phyloP scores from a whole-genome alignment of 805 yeast species.

The Barnettozyma californica region DNA sequence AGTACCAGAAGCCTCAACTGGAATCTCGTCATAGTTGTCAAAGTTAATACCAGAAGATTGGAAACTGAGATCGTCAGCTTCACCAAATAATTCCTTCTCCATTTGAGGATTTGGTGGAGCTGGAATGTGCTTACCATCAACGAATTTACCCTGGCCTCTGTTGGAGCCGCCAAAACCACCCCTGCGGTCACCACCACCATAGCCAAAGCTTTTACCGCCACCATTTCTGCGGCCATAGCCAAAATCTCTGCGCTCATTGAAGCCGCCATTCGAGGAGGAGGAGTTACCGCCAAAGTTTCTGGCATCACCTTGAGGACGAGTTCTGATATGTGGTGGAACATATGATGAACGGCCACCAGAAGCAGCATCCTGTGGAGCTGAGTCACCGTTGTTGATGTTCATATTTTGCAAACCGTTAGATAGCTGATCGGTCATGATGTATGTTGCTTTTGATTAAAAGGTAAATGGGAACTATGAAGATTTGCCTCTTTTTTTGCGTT shows the following conservation, averaged over 20 bases:
- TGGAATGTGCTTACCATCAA: conserved; percentile 83
- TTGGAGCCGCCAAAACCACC: conserved; percentile 27
- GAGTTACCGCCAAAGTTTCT: conserved; percentile 12
- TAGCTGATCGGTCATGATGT: conserved; percentile 44
- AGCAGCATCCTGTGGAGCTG: conserved; percentile 12
- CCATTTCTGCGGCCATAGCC: conserved; percentile 29
- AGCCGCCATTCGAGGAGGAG: conserved; percentile 10
- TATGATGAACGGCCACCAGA: conserved; percentile 33
- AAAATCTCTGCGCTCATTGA: conserved; percentile 16
- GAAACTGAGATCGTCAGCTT: conserved; percentile 51
- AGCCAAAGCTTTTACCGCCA: conserved; percentile 26
- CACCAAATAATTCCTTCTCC: conserved; percentile 87
- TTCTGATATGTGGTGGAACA: conserved; percentile 52
- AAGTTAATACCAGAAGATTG: conserved; percentile 97
- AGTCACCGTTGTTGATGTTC: conserved; percentile 37
- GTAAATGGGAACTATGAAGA: neutral
- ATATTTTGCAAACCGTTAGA: conserved; percentile 53
- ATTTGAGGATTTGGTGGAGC: conserved; percentile 63
- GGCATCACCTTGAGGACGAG: conserved; percentile 25
- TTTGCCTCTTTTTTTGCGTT: conserved; percentile 5
- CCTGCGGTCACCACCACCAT: conserved; percentile 32
- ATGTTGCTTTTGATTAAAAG: neutral
- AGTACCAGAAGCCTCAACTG: conserved; percentile 96
- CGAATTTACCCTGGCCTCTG: conserved; percentile 74
- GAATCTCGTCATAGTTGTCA: conserved; percentile 97